Evolutionary conservation across 495 filamentous ascomycete species (phyloP), one percentile per base, ranked within the genome.

Genomic region (Lindgomyces ingoldianus): DNA sequence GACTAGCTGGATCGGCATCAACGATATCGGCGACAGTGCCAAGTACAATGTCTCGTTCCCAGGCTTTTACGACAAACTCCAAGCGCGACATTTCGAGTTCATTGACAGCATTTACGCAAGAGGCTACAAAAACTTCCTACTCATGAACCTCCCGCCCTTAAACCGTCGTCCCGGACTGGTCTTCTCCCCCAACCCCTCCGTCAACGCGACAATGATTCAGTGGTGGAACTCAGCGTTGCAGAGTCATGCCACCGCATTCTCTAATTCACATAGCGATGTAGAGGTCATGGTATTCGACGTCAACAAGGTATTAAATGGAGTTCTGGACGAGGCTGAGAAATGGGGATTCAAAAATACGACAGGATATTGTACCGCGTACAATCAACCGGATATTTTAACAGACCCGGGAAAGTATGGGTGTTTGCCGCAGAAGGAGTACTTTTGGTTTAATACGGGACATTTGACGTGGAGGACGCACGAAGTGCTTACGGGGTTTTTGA

Each of bases 111-210:
- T 83, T 10, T 79, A 79, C 68, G 58, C 64, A 8, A 68, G 76
- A 2, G 81, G 81, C 1, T 83, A 79, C 60, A 62, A 69, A 19
- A 75, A 77, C 24, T 84, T 78, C 65, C 72, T 80, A 2, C 78
- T 85, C 66, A 62, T 85, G 49, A 81, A 80, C 62, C 76, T 84
- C 3, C 81, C 81, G 3, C 81, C 81, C 0, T 63, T 83, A 1
- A 76, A 84, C 60, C 74, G 78, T 1, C 76, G 74, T 18, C 80
- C 81, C 1, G 44, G 16, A 6, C 22, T 18, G 6, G 44, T 46
- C 14, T 4, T 18, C 3, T 18, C n/a, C 14, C 67, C 67, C 11
- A 69, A 59, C 1, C 76, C 80, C 2, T 70, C 61, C n/a, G 81
- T 79, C 14, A 83, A 81, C 63, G 73, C 70, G 22, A 81, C 79